These are phyloP conservation scores for Vitis riparia DNA, from an alignment of 164 flowering plant genomes.

Conservation along the genomic window DNA sequence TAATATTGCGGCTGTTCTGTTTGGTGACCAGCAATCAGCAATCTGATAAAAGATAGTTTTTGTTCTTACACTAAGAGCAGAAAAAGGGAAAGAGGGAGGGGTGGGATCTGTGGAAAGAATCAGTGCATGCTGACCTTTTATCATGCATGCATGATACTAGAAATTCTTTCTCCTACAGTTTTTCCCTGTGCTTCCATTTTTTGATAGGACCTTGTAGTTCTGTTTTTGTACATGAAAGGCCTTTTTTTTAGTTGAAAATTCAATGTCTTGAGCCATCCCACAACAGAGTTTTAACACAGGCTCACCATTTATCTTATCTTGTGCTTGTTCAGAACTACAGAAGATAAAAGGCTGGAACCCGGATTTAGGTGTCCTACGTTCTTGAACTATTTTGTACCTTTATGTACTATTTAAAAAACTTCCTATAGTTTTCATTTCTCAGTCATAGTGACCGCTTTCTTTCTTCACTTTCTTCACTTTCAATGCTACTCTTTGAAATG, in stretches of 20 bases:
- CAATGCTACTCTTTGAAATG: too few relatives aligned
- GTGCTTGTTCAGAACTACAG: too few relatives aligned
- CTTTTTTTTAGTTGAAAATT: not conserved
- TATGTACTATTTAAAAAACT: too few relatives aligned
- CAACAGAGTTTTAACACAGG: too few relatives aligned
- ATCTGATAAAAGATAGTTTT: constrained; percentile 1
- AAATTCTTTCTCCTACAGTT: not conserved
- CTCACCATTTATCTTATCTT: too few relatives aligned
- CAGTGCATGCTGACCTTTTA: constrained; percentile 34
- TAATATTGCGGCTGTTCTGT: constrained; percentile 9
- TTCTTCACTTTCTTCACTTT: too few relatives aligned
- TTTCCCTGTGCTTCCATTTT: not conserved
- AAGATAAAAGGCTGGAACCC: too few relatives aligned
- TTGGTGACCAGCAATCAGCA: constrained; percentile 5
- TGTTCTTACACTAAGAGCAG: not conserved
- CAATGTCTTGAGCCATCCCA: too few relatives aligned
- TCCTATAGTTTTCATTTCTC: too few relatives aligned
- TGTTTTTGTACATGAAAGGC: not conserved
- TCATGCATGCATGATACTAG: constrained; percentile 25
- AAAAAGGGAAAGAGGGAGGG: not conserved
- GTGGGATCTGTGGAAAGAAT: constrained; percentile 1
- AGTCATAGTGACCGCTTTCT: too few relatives aligned
- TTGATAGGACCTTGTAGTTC: not conserved
- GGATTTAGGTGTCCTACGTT: too few relatives aligned
- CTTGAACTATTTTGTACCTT: too few relatives aligned